Evolutionary conservation across 2,329 filamentous ascomycete genomes (phyloP), one percentile per base, ranked within the genome.

Genomic region (Podosphaera leucotricha): DNA sequence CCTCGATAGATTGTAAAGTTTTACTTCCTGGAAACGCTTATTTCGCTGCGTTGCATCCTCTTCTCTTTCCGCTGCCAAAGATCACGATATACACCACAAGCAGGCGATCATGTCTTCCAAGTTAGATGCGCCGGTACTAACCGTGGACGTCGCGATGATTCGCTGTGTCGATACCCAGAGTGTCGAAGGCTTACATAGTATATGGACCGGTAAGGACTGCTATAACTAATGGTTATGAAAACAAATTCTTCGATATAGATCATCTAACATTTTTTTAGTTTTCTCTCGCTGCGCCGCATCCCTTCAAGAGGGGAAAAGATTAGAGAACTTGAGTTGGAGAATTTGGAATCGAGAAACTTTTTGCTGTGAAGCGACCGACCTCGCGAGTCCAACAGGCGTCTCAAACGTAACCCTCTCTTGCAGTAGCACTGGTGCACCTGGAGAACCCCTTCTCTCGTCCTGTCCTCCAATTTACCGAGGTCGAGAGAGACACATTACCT

Each of bases 291-390:
- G 87, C 62, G 84, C 85, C 58, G 83, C 90, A 57, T 90, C 86
- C 43, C 79, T 95, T 60, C 83, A 93, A 59, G 81, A 95, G 62
- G 90, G 90, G 46, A 77, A 83, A 58, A 72, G 90, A 57, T 68
- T 94, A 59, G 90, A 95, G 61, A 95, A 98, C 64, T 68, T 98
- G 50, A 92, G 81, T 60, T 95, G 90, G 90, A 71, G 90, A 55
- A 66, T 95, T 48, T 95, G 86, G 87, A 92, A 84, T 55, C 73
- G 85, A 55, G 86, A 95, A 60, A 87, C 82, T 10, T 84, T 93
- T 55, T 92, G 86, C 63, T 86, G 80, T 62, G 78, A 82, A 49
- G 71, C 70, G 35, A 66, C 70, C 47, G 66, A 69, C 53, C 66
- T 68, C 54, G 62, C 64, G 21, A 64, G 68, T 45, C 6, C 18